A percentile compares a stretch with the other conserved stretches of the same genome.
phyloP scores from a whole-genome alignment of 2,329 filamentous ascomycete species.

The Gnomoniopsis smithogilvyi region DNA sequence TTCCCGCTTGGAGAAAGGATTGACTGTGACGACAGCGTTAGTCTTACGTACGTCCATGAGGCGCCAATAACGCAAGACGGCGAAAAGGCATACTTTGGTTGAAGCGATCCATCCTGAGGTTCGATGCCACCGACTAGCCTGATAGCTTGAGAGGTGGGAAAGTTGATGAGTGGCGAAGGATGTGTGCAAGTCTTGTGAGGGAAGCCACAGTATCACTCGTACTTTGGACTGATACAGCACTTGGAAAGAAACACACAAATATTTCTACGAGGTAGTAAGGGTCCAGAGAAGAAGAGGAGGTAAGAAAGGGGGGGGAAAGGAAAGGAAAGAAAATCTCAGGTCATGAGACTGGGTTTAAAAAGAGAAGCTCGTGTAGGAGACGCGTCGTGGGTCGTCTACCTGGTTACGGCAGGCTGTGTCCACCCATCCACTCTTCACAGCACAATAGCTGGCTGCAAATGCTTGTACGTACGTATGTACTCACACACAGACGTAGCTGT shows the following conservation, averaged over 20 bases:
- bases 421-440: no score
- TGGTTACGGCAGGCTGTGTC: no score
- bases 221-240: not conserved
- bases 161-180: not conserved
- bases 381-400: no score
- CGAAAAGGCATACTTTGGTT: slow-evolving; percentile 10
- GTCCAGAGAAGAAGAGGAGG: not conserved
- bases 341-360: no score
- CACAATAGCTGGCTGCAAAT: no score
- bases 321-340: not conserved
- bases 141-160: not conserved
- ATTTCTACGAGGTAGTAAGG: not conserved
- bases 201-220: not conserved
- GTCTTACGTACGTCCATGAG: not conserved
- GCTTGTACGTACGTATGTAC: no score
- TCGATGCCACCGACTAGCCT: not conserved
- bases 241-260: not conserved
- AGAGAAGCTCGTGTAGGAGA: no score
- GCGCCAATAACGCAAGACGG: not conserved
- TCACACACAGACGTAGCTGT: no score
- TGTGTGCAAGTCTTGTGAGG: not conserved
- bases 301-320: not conserved
- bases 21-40: slow-evolving; percentile 45
- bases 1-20: slow-evolving; percentile 73
- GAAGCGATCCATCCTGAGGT: slow-evolving; percentile 15